Evolutionary conservation across 1,139 yeast genomes (phyloP).

Genomic region (Yamadazyma jaroonii): DNA sequence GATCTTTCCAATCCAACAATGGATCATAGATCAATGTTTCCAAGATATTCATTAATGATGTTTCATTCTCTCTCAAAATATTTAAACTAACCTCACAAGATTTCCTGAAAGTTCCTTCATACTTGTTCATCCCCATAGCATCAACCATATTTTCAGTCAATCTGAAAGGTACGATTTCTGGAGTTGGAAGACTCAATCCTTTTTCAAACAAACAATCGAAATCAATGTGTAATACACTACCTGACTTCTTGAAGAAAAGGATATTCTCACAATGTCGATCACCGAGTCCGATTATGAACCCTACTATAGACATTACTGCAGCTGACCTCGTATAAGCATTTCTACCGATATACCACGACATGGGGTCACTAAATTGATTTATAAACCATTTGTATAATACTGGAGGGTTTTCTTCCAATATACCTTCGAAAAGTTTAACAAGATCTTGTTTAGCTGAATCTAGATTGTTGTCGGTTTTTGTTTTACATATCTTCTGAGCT

Average conservation of each 20-base stretch:
- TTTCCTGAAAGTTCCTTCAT: slow-evolving; percentile 85
- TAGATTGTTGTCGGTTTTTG: slow-evolving; percentile 14
- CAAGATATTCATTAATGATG: slow-evolving; percentile 84
- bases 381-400: slow-evolving; percentile 85
- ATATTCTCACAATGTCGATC: slow-evolving; percentile 96
- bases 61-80: slow-evolving; percentile 74
- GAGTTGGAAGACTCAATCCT: slow-evolving; percentile 66
- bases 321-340: slow-evolving; percentile 72
- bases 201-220: slow-evolving; percentile 95
- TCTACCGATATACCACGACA: slow-evolving; percentile 81
- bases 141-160: slow-evolving; percentile 85
- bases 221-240: slow-evolving; percentile 88
- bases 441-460: slow-evolving; percentile 16
- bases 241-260: slow-evolving; percentile 67
- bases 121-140: slow-evolving; percentile 87
- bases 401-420: slow-evolving; percentile 56
- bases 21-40: slow-evolving; percentile 95
- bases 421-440: slow-evolving; percentile 27
- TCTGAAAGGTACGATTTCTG: slow-evolving; percentile 94
- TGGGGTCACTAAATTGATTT: slow-evolving; percentile 86
- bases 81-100: slow-evolving; percentile 83
- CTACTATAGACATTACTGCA: slow-evolving; percentile 98
- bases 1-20: slow-evolving; percentile 65
- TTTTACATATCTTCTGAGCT: slow-evolving; percentile 36
- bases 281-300: slow-evolving; percentile 86